Base-by-base conservation (phyloP, 208 protist genomes). In the Naegleria fowleri region DNA sequence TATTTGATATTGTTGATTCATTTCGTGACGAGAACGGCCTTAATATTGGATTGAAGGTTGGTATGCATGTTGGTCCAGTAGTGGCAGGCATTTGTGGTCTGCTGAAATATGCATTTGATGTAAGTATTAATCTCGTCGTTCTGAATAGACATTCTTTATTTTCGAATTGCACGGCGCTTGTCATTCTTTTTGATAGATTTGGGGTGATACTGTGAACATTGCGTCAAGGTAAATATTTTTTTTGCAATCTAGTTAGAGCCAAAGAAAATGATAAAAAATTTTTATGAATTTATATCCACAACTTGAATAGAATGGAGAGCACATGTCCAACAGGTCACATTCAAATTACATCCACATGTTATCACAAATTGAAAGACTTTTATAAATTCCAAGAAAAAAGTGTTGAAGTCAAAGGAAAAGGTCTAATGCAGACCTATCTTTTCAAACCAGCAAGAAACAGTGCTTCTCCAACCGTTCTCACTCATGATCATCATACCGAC, bases 321-420 rank as follows among this genome's bases (percentile, higher is more conserved):
- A 67, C 55, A 67, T 67, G 55, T 29, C 55, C 55, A 29, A 4
- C 55, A 4, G 13, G 13, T 29, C 22, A 29, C 55, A 67, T 67
- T 67, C 55, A 40, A 52, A 59, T 94, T 92, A 90, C 55, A 2
- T 15, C 11, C 11, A 67, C 55, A 4, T 67, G 55, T 29, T 67
- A 67, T 67, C 55, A 67, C 11, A 15, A 29, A 67, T 29, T 67
- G 19, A 67, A 67, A 67, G 55, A 67, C 22, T 22, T 22, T 1
- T 94, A 92, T 88, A 11, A 39, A 25, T 94, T 94, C 58, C 83
- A 93, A 83, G 92, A 94, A 39, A 5, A 90, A 9, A 86, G 93
- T 15, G 91, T 94, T 13, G 87, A 94, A 48, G 93, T 93, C 29
- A 94, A 94, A 91, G 93, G 93, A n/a, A 94, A 94, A 88, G 93